Conservation (phyloP, 768 basidiomycete genomes). For the Dacryopinax spathularia region DNA sequence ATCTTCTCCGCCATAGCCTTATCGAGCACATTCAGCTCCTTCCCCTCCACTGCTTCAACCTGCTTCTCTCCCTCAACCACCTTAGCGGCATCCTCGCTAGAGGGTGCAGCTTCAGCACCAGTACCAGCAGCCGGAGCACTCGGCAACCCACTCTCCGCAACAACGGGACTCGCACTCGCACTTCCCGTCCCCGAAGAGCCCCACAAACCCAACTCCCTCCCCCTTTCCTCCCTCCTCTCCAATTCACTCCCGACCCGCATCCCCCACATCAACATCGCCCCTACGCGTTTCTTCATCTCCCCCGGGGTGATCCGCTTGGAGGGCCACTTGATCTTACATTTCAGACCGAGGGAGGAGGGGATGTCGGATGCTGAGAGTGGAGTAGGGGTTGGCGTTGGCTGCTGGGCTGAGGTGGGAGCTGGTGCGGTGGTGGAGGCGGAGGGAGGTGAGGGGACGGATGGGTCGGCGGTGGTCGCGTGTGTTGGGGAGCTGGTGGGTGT, state of each 20-base stretch:
- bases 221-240: conserved; percentile 18
- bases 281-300: conserved; percentile 92
- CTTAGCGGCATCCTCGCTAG: too few species aligned
- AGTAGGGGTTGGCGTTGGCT: background rate
- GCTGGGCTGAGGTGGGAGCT: too few species aligned
- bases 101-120: too few species aligned
- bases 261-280: conserved; percentile 86
- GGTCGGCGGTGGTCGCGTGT: conserved; percentile 17
- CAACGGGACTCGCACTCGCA: too few species aligned
- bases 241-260: conserved; percentile 37
- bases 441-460: conserved; percentile 1
- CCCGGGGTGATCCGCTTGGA: conserved; percentile 88
- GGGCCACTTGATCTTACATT: conserved; percentile 77
- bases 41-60: conserved; percentile 10
- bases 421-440: conserved; percentile 1
- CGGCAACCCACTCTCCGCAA: too few species aligned
- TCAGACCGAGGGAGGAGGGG: conserved; percentile 54
- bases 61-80: too few species aligned
- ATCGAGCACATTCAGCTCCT: background rate
- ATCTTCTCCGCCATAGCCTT: background rate
- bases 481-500: conserved; percentile 32
- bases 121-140: too few species aligned
- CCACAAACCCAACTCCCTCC: conserved; percentile 19
- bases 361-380: conserved; percentile 22
- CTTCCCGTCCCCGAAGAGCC: conserved; percentile 13